Base-by-base conservation (phyloP, 129 eudicot genomes). In the Dittrichia graveolens region DNA sequence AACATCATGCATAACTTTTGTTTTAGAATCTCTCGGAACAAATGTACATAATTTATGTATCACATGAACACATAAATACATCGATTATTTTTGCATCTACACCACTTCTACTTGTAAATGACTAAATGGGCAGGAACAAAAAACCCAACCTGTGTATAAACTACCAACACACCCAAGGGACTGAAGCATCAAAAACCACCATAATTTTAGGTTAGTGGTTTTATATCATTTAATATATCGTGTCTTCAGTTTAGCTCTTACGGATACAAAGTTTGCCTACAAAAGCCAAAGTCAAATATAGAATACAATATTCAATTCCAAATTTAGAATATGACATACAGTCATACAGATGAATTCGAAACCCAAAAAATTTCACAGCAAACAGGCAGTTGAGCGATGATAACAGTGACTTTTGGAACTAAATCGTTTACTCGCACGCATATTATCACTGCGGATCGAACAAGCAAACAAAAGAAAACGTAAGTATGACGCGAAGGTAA, bases 401-500 rank as follows among this genome's bases (percentile, higher is more conserved):
- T 54, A 9, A n/a, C 64, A 34, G 3, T 43, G 15, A 39, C 11
- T 40, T 24, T 41, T 13, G 5, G 15, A 54, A 43, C 39, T 34
- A 5, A 65, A 5, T 71, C n/a, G 13, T 24, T 44, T 56, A 14
- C 45, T 72, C 53, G 37, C 42, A 58, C 35, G 46, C 46, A 24
- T 18, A 40, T 42, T 24, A 19, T 58, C 62, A 35, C 60, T 42
- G 18, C 34, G 40, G 56, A 49, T 71, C 24, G 13, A 52, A 19
- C 73, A 43, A 78, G 53, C 56, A 65, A 18, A 52, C 15, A 40
- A 61, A 2, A 0, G 3, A 35, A 41, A 68, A 66, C 3, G 18
- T 48, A 65, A 9, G 16, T 5, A 16, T 19, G 66, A 58, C 37
- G 46, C 34, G 76, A 70, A 50, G 37, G 14, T 24, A 55, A 91